These are phyloP conservation scores for Rhodamnia argentea DNA, from an alignment of 345 rosid genomes.

Conservation along the genomic window DNA sequence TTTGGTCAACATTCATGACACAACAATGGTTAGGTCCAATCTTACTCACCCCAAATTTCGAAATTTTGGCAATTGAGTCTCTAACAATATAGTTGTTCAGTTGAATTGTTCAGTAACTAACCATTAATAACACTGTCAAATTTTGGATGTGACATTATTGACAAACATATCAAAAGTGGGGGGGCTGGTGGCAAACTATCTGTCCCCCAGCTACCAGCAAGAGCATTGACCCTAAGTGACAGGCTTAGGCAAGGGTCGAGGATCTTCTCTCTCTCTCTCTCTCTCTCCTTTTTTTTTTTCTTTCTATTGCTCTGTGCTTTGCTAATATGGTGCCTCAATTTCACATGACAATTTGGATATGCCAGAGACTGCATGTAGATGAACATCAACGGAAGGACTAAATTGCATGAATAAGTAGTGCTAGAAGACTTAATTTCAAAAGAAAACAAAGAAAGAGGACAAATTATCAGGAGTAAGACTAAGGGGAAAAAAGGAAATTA, in stretches of 20 bases:
- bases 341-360: not conserved
- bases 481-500: not conserved
- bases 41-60: not conserved
- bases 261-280: not conserved
- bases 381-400: not conserved
- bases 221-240: not conserved
- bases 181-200: not conserved
- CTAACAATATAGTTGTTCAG: not conserved
- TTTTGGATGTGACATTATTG: not conserved
- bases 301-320: not conserved
- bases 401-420: not conserved
- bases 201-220: not conserved
- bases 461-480: not conserved
- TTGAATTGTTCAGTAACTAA: not conserved
- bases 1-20: not conserved
- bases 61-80: not conserved
- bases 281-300: not conserved
- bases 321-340: not conserved
- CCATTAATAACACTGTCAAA: not conserved
- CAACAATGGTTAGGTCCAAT: not conserved
- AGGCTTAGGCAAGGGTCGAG: not conserved
- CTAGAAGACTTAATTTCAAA: not conserved
- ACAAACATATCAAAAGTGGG: not conserved
- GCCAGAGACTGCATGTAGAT: not conserved
- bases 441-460: not conserved